These are phyloP conservation scores for Ceratobasidium sp. DNA, from an alignment of 1,284 basidiomycete genomes.

Conservation along the genomic window DNA sequence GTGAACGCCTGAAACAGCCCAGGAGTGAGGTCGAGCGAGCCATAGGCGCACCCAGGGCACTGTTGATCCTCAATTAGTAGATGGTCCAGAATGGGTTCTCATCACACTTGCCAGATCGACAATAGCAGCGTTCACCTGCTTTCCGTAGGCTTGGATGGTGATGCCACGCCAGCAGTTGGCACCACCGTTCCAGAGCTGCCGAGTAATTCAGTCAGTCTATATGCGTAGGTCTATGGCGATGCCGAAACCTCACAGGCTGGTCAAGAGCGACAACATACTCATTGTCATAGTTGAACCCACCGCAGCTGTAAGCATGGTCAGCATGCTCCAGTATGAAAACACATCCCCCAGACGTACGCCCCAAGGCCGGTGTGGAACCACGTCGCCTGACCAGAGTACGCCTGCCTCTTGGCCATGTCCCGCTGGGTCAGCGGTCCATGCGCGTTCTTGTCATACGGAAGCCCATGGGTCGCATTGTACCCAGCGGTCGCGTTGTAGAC, in stretches of 20 bases:
- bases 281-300: background rate
- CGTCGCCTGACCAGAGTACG: background rate
- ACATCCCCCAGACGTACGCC: background rate
- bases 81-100: background rate
- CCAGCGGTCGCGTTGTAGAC: background rate
- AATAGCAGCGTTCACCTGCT: background rate
- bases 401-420: no score
- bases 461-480: no score
- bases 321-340: background rate
- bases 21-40: background rate
- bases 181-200: background rate
- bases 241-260: background rate
- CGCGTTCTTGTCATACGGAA: no score
- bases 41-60: background rate
- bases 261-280: no score
- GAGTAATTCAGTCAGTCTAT: background rate
- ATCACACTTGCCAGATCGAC: background rate
- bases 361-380: background rate
- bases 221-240: background rate
- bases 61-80: background rate
- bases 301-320: background rate
- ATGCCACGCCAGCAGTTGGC: background rate
- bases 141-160: background rate
- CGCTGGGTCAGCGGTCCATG: no score
- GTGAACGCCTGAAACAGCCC: background rate